Evolutionary conservation across 129 eudicot genomes (phyloP).

Genomic region (Mikania micrantha): DNA sequence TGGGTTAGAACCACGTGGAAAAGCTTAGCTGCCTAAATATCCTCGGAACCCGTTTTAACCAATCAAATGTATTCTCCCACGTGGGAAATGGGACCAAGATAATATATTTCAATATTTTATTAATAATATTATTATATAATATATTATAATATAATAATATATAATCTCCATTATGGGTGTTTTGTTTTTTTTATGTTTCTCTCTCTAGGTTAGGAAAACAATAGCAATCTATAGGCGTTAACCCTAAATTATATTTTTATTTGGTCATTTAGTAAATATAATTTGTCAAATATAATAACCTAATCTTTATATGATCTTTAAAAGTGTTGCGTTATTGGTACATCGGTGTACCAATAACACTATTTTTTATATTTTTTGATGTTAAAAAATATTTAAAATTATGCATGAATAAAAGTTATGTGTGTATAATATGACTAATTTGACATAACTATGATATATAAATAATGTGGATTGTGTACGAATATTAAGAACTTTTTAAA

Average conservation of each 20-base stretch:
- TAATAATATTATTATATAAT: background rate
- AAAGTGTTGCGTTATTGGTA: no score
- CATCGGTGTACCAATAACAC: no score
- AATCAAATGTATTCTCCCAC: conserved; percentile 46
- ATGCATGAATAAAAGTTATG: no score
- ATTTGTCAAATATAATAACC: no score
- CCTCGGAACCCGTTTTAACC: conserved; percentile 42
- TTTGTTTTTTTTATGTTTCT: conserved; percentile 7
- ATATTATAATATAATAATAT: background rate
- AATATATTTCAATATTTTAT: no score
- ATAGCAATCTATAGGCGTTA: conserved; percentile 7
- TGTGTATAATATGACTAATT: no score
- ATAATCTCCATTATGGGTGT: conserved; percentile 28
- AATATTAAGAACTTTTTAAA: no score
- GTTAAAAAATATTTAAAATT: no score
- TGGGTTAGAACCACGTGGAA: conserved; percentile 33
- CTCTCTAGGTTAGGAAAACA: background rate
- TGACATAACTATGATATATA: no score
- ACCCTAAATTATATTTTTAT: background rate
- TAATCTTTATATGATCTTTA: no score
- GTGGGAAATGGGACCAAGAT: conserved; percentile 52
- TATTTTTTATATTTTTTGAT: no score
- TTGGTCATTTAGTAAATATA: background rate
- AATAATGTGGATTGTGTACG: no score
- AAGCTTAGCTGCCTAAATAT: conserved; percentile 27